These are phyloP conservation scores for Phialophora chinensis DNA, from an alignment of 2,329 filamentous ascomycete species.

Conservation along the genomic window DNA sequence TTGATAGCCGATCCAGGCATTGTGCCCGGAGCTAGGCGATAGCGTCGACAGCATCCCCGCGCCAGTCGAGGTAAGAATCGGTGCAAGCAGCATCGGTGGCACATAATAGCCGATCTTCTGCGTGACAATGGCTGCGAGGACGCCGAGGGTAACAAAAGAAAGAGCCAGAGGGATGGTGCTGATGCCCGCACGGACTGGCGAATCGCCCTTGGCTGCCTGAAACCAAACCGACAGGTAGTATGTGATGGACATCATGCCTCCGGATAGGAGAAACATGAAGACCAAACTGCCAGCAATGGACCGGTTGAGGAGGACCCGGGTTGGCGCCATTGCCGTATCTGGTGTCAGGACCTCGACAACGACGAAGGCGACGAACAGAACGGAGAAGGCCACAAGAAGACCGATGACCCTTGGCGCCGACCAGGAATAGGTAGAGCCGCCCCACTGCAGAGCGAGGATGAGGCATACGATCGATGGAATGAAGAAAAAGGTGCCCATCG, in stretches of 20 bases:
- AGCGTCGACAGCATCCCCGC: slow-evolving; percentile 45
- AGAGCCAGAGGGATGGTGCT: slow-evolving; percentile 31
- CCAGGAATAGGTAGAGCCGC: slow-evolving; percentile 53
- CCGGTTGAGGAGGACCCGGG: slow-evolving; percentile 47
- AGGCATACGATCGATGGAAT: slow-evolving; percentile 45
- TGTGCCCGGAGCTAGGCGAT: neutral
- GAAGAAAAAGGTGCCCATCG: slow-evolving; percentile 47
- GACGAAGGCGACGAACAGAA: slow-evolving; percentile 52
- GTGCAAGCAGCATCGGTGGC: slow-evolving; percentile 38
- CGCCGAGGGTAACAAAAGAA: slow-evolving; percentile 23
- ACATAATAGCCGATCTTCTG: slow-evolving; percentile 36
- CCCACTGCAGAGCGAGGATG: slow-evolving; percentile 50
- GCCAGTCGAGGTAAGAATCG: slow-evolving; percentile 39
- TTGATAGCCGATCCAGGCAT: slow-evolving; percentile 44
- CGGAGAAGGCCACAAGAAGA: slow-evolving; percentile 54
- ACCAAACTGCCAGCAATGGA: slow-evolving; percentile 42
- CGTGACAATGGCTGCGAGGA: slow-evolving; percentile 25
- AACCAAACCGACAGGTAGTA: slow-evolving; percentile 51
- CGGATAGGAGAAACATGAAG: slow-evolving; percentile 45
- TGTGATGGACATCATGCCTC: slow-evolving; percentile 34
- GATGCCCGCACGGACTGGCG: slow-evolving; percentile 35
- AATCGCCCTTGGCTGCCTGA: slow-evolving; percentile 50
- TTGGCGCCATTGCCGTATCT: slow-evolving; percentile 52
- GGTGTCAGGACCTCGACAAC: slow-evolving; percentile 53
- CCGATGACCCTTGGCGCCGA: slow-evolving; percentile 51